phyloP scores from a whole-genome alignment of 208 protist genomes.

The Trypanosoma congolense region DNA sequence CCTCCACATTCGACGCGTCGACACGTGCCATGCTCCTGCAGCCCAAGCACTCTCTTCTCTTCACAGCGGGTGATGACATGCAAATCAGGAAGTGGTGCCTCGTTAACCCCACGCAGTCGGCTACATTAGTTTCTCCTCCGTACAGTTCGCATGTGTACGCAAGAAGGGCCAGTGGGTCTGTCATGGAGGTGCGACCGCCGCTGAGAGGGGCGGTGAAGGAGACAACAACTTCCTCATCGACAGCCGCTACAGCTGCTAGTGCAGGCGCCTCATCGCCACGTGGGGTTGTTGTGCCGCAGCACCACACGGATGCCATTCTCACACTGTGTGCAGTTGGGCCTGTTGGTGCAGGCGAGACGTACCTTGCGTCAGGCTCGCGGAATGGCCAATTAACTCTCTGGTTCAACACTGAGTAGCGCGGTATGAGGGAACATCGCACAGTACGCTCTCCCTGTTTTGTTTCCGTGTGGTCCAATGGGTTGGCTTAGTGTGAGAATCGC shows the following conservation, averaged over 20 bases:
- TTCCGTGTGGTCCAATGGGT: too few relatives aligned
- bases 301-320: slow-evolving; percentile 59
- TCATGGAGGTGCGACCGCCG: slow-evolving; percentile 9
- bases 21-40: slow-evolving; percentile 45
- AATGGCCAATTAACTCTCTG: slow-evolving; percentile 64
- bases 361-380: slow-evolving; percentile 45
- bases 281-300: slow-evolving; percentile 20
- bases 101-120: slow-evolving; percentile 23
- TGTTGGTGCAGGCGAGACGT: slow-evolving; percentile 7
- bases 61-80: slow-evolving; percentile 65
- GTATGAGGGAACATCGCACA: not conserved
- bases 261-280: not conserved
- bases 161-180: slow-evolving; percentile 1
- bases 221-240: too few relatives aligned
- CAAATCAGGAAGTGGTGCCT: slow-evolving; percentile 55
- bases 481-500: too few relatives aligned
- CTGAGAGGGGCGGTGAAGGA: too few relatives aligned
- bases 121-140: slow-evolving; percentile 34
- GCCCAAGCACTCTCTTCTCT: slow-evolving; percentile 33
- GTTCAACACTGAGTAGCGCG: slow-evolving; percentile 27
- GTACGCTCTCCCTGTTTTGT: too few relatives aligned
- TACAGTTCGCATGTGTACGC: slow-evolving; percentile 32
- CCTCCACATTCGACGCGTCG: slow-evolving; percentile 1
- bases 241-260: not conserved
- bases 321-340: slow-evolving; percentile 32